Conservation (phyloP, 371 early-diverging fungal genomes). For the Chytridium lagenaria region DNA sequence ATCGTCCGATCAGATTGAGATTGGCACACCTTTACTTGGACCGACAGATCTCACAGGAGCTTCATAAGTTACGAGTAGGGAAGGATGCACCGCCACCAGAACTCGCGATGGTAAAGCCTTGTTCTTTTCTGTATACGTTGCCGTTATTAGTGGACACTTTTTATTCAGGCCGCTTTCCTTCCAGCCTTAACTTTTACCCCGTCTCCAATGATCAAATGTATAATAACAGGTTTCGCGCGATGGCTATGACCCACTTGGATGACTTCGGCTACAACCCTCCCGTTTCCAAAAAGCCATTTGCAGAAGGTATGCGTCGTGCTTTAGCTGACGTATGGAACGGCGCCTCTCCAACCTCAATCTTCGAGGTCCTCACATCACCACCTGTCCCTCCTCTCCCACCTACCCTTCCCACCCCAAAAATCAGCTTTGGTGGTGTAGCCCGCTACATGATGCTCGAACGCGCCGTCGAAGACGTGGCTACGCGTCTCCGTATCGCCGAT, state of each 20-base stretch:
- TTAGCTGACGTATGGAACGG: constrained; percentile 12
- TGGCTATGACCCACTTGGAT: constrained; percentile 18
- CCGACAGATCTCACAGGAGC: constrained; percentile 17
- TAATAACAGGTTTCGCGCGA: constrained; percentile 8
- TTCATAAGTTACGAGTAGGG: constrained; percentile 10
- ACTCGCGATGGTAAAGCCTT: not conserved
- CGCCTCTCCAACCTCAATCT: no score
- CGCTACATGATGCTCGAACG: constrained; percentile 10
- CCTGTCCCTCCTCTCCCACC: no score
- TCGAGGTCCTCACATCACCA: not conserved
- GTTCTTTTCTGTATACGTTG: no score
- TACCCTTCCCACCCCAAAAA: not conserved
- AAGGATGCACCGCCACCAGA: constrained; percentile 14
- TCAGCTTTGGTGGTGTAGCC: not conserved
- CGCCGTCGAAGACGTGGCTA: constrained; percentile 13
- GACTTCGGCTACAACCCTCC: constrained; percentile 9
- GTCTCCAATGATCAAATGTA: no score
- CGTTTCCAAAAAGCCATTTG: not conserved
- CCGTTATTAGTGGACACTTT: no score
- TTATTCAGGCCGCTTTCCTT: no score
- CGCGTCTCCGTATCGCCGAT: not conserved
- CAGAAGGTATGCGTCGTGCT: not conserved
- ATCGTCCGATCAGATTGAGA: constrained; percentile 3
- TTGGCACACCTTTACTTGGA: constrained; percentile 11
- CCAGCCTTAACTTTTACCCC: no score